These are phyloP conservation scores for Pseudozyma pruni DNA, from an alignment of 1,284 basidiomycete species.

Conservation along the genomic window DNA sequence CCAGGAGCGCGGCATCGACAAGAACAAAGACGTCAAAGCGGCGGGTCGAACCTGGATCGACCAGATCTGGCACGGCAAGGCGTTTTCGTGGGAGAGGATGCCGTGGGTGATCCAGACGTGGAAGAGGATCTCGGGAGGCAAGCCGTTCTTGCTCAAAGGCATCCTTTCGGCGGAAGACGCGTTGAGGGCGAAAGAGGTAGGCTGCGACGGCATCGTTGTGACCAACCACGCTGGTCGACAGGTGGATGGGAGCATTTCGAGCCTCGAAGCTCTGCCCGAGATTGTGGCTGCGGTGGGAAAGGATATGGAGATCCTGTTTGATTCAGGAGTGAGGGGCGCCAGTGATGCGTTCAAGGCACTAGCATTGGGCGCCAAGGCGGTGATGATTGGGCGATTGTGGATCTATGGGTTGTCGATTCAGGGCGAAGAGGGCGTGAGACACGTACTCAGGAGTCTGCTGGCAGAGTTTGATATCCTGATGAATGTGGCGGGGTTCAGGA, in stretches of 20 bases:
- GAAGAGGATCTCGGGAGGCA: constrained; percentile 72
- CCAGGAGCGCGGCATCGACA: constrained; percentile 46
- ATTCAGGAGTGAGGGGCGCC: constrained; percentile 81
- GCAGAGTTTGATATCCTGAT: constrained; percentile 74
- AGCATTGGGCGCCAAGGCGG: constrained; percentile 67
- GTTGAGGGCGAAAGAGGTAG: constrained; percentile 74
- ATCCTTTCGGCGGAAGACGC: constrained; percentile 73
- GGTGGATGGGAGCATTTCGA: constrained; percentile 37
- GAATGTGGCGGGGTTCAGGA: constrained; percentile 40
- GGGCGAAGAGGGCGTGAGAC: constrained; percentile 76
- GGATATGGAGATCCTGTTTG: constrained; percentile 77
- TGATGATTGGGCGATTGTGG: constrained; percentile 66
- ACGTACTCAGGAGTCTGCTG: constrained; percentile 74
- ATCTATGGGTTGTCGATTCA: constrained; percentile 74
- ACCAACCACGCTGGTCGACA: constrained; percentile 78
- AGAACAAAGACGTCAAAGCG: constrained; percentile 68
- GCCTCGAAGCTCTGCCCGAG: constrained; percentile 63
- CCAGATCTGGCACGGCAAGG: constrained; percentile 74
- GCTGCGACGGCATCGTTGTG: constrained; percentile 79
- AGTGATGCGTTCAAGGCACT: constrained; percentile 79
- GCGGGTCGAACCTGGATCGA: constrained; percentile 72
- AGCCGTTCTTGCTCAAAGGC: constrained; percentile 74
- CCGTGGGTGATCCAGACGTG: constrained; percentile 69
- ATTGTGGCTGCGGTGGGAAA: constrained; percentile 72
- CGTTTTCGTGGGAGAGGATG: constrained; percentile 73